Percentiles rank a stretch among this genome's conserved stretches.
phyloP scores from a whole-genome alignment of 768 basidiomycete genomes.

The Tylopilus felleus region DNA sequence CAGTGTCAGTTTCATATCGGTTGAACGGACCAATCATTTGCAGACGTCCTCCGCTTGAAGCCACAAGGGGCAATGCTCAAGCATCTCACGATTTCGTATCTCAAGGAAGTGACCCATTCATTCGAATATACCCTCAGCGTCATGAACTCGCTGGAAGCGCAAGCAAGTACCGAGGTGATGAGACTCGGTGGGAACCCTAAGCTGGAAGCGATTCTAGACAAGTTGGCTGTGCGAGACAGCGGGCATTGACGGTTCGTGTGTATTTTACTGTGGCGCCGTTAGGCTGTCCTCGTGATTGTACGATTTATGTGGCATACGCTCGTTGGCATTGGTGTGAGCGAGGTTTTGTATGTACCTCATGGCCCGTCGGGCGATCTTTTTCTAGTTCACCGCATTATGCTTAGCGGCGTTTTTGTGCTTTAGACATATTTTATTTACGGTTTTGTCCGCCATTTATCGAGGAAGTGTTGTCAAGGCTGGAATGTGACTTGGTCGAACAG shows the following conservation, averaged over 20 bases:
- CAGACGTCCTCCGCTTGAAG: conserved; percentile 90
- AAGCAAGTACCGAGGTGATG: conserved; percentile 64
- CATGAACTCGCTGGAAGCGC: conserved; percentile 59
- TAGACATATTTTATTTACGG: too few relatives aligned
- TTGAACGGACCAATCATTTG: not conserved
- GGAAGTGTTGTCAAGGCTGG: too few relatives aligned
- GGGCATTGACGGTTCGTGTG: not conserved
- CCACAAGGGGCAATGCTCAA: conserved; percentile 82
- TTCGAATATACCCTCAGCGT: conserved; percentile 85
- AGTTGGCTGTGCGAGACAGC: conserved; percentile 35
- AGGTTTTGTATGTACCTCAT: not conserved
- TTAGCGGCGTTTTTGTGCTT: not conserved
- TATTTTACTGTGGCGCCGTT: not conserved
- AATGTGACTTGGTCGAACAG: not conserved
- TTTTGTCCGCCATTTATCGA: too few relatives aligned
- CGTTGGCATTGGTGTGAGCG: not conserved
- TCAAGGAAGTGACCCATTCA: conserved; percentile 71
- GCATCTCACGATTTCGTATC: conserved; percentile 72
- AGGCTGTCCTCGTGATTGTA: not conserved
- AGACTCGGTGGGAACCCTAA: conserved; percentile 74
- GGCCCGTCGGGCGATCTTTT: not conserved
- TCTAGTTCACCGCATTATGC: not conserved
- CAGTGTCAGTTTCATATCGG: not conserved
- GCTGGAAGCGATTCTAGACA: conserved; percentile 56
- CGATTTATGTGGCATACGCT: not conserved